A percentile compares a stretch with the other conserved stretches of the same genome.
Evolutionary conservation across 1,284 basidiomycete species (phyloP).

Genomic region (Microbotryomycetes sp.): DNA sequence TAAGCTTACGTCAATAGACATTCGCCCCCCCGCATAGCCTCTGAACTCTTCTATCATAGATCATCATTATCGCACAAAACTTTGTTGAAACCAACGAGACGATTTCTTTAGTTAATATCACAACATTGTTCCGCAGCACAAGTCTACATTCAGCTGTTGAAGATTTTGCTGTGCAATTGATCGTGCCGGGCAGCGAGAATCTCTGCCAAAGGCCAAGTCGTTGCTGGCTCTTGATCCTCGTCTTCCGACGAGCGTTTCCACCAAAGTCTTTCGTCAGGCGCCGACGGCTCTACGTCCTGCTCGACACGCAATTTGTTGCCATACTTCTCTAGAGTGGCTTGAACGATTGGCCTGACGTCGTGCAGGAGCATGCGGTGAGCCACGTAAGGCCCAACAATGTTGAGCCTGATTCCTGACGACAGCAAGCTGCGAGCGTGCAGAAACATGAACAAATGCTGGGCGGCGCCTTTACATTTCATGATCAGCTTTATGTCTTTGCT

Average conservation of each 20-base stretch:
- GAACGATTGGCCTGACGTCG: constrained; percentile 58
- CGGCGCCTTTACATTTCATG: constrained; percentile 49
- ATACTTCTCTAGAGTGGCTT: constrained; percentile 47
- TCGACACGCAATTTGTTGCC: constrained; percentile 9
- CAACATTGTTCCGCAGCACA: too few relatives aligned
- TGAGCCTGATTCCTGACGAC: constrained; percentile 84
- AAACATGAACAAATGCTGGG: constrained; percentile 81
- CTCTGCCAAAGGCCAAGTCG: constrained; percentile 95
- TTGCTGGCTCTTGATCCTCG: constrained; percentile 53
- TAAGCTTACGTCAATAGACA: too few relatives aligned
- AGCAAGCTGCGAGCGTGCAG: constrained; percentile 82
- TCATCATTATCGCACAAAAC: too few relatives aligned
- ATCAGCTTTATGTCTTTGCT: not conserved
- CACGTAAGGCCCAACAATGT: constrained; percentile 84
- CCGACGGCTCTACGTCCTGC: not conserved
- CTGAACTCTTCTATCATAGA: too few relatives aligned
- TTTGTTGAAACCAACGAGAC: not conserved
- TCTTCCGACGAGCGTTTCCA: not conserved
- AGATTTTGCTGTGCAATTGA: constrained; percentile 88
- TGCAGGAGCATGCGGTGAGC: constrained; percentile 81
- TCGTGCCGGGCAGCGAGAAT: constrained; percentile 84
- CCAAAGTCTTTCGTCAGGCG: constrained; percentile 31
- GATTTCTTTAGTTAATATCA: too few relatives aligned
- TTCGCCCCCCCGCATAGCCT: too few relatives aligned
- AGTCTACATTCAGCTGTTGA: constrained; percentile 62